Base-by-base conservation (phyloP, 192 early-diverging fungal genomes). In the Backusella circina region DNA sequence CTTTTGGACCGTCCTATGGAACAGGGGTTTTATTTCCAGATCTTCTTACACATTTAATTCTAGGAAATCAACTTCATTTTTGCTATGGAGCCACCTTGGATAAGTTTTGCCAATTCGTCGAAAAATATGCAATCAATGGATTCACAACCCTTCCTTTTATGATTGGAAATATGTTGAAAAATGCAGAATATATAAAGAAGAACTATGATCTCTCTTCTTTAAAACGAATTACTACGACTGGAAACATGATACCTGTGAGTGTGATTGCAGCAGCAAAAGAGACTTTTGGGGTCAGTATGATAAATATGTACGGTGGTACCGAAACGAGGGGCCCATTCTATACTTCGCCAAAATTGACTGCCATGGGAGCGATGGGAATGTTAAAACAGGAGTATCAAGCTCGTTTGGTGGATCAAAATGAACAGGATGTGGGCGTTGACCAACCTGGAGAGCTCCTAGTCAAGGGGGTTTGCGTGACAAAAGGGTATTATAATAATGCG, bases 371-470 rank as follows among this genome's bases (percentile, higher is more conserved):
- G 6, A 0, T 51, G 6, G n/a, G 50, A 51, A n/a, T 0, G 5
- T 7, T 51, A 3, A 7, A 8, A 5, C 15, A 18, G 7, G 3
- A 0, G 4, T n/a, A 51, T 51, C 18, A n/a, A 21, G 18, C 21
- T 51, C 18, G 18, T 21, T 1, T 51, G 6, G 50, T 51, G 6
- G 6, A 51, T 51, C n/a, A 51, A 51, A 51, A 51, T 7, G 18
- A 51, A 3, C 18, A 51, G 3, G 50, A 51, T 0, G n/a, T 51
- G 5, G 21, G 21, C 0, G 6, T 7, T 1, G n/a, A 8, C 21
- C 6, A 51, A n/a, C 21, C 21, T 23, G 95, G 95, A 39, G 94
- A 97, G 76, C 89, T 97, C 13, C 95, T 94, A 77, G 84, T 97
- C 50, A 87, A 89, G 31, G 95, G 95, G 1, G 77, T 82, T 30